phyloP scores from a whole-genome alignment of 2,329 filamentous ascomycete genomes.

The Xylariales sp. region DNA sequence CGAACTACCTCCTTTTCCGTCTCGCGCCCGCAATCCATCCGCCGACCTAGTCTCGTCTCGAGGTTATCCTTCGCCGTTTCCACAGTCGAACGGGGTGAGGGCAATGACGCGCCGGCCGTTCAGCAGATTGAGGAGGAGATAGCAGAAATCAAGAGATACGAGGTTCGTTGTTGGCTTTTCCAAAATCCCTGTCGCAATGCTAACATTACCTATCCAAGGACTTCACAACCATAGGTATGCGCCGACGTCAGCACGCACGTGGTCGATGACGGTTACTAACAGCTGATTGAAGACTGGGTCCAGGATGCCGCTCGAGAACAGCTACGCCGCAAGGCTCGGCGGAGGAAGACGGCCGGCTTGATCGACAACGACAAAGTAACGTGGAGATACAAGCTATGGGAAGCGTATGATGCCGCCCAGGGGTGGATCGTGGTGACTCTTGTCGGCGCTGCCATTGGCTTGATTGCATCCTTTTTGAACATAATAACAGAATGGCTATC shows the following conservation, averaged over 20 bases:
- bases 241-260: constrained; percentile 11
- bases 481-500: constrained; percentile 96
- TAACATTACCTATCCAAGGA: constrained; percentile 46
- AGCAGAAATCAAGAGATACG: constrained; percentile 95
- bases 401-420: constrained; percentile 92
- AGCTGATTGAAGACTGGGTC: constrained; percentile 74
- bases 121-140: constrained; percentile 89
- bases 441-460: constrained; percentile 84
- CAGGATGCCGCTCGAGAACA: constrained; percentile 94
- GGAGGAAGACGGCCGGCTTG: constrained; percentile 66
- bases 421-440: constrained; percentile 97
- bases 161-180: constrained; percentile 42
- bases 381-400: constrained; percentile 76
- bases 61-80: constrained; percentile 66
- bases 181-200: constrained; percentile 1
- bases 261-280: neutral
- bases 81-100: constrained; percentile 58
- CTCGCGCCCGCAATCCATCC: constrained; percentile 34
- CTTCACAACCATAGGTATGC: constrained; percentile 83
- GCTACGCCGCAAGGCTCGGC: constrained; percentile 69
- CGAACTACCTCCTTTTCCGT: constrained; percentile 52
- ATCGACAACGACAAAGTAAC: constrained; percentile 65
- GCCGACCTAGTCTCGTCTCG: constrained; percentile 55
- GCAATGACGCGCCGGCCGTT: constrained; percentile 49
- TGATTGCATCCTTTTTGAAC: constrained; percentile 90